Percentiles rank a stretch among this genome's conserved stretches.
phyloP scores from a whole-genome alignment of 2,329 filamentous ascomycete species.

The Zasmidium cellare region DNA sequence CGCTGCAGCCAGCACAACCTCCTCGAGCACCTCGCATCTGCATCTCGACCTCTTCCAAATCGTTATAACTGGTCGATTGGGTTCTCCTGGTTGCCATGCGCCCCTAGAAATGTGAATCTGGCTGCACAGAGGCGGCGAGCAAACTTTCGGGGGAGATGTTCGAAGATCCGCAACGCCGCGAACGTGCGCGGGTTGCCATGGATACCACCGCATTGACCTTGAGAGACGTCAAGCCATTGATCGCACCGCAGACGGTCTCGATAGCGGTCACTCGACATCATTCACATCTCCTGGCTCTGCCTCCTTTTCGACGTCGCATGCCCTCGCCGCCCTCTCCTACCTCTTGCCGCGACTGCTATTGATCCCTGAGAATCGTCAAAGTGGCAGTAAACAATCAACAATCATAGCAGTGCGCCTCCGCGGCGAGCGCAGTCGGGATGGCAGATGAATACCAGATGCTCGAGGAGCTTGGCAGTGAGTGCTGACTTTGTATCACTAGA shows the following conservation, averaged over 20 bases:
- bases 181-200: not conserved
- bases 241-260: not conserved
- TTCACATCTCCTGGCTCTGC: not conserved
- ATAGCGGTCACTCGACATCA: not conserved
- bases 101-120: not conserved
- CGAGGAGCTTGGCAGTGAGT: constrained; percentile 90
- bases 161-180: not conserved
- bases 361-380: constrained; percentile 11
- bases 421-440: constrained; percentile 45
- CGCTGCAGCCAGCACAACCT: not conserved
- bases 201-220: not conserved
- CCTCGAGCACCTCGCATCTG: not conserved
- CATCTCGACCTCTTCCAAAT: not conserved
- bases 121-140: not conserved
- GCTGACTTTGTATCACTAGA: constrained; percentile 28
- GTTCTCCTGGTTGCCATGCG: not conserved
- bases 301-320: constrained; percentile 8
- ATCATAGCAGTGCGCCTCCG: constrained; percentile 13
- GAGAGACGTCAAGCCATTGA: not conserved
- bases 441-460: constrained; percentile 90
- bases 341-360: constrained; percentile 11
- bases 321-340: constrained; percentile 1
- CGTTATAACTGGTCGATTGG: not conserved
- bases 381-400: constrained; percentile 10
- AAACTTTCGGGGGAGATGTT: not conserved